phyloP scores from a whole-genome alignment of 139 green algal genomes.

The Micractinium sp. region DNA sequence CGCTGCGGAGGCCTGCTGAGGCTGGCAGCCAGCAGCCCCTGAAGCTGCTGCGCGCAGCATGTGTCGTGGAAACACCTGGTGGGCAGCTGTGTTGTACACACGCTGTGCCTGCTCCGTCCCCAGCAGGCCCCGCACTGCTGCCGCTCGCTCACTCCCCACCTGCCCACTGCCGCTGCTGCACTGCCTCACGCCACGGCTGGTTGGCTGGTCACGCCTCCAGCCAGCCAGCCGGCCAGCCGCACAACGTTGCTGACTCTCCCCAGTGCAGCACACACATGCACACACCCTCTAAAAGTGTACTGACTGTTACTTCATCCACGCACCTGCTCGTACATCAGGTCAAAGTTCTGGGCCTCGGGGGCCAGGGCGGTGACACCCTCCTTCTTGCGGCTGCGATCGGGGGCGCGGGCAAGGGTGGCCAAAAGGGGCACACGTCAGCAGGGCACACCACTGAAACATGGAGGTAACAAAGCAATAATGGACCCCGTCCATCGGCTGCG shows the following conservation, averaged over 20 bases:
- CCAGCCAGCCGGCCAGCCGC: not conserved
- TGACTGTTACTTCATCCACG: not conserved
- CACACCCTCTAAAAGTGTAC: no score
- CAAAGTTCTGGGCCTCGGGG: conserved; percentile 97
- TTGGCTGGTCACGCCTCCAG: not conserved
- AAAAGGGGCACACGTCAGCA: no score
- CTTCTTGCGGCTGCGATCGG: conserved; percentile 69
- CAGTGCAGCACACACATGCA: no score
- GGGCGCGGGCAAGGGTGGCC: no score
- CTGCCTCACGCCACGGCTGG: not conserved
- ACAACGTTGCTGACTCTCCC: not conserved
- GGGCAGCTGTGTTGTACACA: no score
- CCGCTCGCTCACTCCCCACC: not conserved
- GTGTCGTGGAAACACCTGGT: not conserved
- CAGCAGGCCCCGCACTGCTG: not conserved
- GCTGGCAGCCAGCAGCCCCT: no score
- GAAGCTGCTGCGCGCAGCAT: no score
- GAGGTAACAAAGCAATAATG: no score
- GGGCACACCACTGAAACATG: no score
- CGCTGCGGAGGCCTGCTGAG: no score
- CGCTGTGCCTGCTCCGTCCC: not conserved
- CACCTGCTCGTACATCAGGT: conserved; percentile 97
- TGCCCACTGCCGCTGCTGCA: not conserved
- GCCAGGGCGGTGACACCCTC: conserved; percentile 91
- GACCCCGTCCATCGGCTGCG: no score